Conservation (phyloP, 768 basidiomycete genomes). For the Boletus coccyginus region DNA sequence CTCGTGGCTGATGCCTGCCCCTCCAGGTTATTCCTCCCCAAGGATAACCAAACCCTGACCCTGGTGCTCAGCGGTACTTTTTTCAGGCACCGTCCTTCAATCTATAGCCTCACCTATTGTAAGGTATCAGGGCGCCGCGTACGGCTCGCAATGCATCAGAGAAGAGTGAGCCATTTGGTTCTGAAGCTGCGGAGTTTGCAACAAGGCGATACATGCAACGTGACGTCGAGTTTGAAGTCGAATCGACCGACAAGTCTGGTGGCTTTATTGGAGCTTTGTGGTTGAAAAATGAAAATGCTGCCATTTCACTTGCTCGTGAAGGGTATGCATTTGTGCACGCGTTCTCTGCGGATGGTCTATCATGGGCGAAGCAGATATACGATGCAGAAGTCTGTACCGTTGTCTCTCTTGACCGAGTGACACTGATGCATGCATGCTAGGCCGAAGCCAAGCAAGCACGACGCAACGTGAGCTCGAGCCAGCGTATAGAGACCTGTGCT, state of each 20-base stretch:
- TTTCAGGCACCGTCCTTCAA: not conserved
- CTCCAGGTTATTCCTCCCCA: conserved; percentile 73
- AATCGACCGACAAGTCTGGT: conserved; percentile 88
- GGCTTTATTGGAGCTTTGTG: conserved; percentile 93
- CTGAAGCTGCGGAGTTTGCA: conserved; percentile 79
- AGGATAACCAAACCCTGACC: conserved; percentile 91
- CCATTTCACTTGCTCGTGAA: conserved; percentile 78
- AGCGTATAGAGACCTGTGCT: not conserved
- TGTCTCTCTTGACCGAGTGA: conserved; percentile 1
- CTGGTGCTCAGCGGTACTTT: conserved; percentile 80
- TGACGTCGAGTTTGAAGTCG: conserved; percentile 91
- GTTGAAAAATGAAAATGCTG: conserved; percentile 82
- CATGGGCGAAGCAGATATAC: conserved; percentile 77
- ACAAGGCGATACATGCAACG: conserved; percentile 86
- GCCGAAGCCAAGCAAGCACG: conserved; percentile 78
- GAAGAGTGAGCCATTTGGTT: conserved; percentile 86
- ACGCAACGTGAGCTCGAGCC: conserved; percentile 60
- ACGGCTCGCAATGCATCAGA: conserved; percentile 78
- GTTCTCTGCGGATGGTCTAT: conserved; percentile 79
- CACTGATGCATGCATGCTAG: conserved; percentile 35
- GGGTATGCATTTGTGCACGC: conserved; percentile 86
- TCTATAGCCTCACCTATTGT: conserved; percentile 5
- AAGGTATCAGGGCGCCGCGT: conserved; percentile 89
- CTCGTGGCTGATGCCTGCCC: not conserved
- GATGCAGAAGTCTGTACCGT: conserved; percentile 71